Evolutionary conservation across 179 eudicot genomes (phyloP).

Genomic region (Silene coronaria): DNA sequence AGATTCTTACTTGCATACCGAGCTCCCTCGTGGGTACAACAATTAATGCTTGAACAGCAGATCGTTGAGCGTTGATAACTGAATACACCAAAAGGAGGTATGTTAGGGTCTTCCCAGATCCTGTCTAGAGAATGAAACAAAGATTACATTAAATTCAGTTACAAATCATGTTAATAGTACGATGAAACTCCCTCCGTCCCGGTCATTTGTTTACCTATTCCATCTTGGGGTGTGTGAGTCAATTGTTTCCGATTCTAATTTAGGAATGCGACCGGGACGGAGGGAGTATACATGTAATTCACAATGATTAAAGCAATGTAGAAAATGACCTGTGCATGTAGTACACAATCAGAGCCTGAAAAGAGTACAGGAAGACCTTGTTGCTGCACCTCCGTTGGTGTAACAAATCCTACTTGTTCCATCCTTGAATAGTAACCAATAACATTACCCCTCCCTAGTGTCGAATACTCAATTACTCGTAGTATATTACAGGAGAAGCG

Average conservation of each 20-base stretch:
- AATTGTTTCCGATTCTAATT: too few relatives aligned
- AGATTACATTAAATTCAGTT: neutral
- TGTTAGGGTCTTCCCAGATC: constrained; percentile 95
- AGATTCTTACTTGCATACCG: constrained; percentile 72
- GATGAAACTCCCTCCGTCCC: too few relatives aligned
- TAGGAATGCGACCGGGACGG: too few relatives aligned
- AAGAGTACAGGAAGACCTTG: constrained; percentile 81
- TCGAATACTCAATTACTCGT: too few relatives aligned
- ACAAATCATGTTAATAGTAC: too few relatives aligned
- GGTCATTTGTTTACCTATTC: too few relatives aligned
- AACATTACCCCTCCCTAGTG: neutral
- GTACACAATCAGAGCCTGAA: constrained; percentile 73
- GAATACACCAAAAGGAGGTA: constrained; percentile 73
- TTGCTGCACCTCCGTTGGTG: constrained; percentile 71
- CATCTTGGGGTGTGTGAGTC: too few relatives aligned
- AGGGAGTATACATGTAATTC: too few relatives aligned
- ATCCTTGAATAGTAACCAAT: constrained; percentile 38
- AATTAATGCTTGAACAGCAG: constrained; percentile 84
- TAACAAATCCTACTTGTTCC: constrained; percentile 73
- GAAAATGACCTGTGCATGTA: constrained; percentile 83
- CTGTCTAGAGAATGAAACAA: constrained; percentile 62
- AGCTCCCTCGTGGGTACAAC: constrained; percentile 97
- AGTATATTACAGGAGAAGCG: too few relatives aligned
- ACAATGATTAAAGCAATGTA: neutral
- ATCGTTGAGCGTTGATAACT: constrained; percentile 48